Evolutionary conservation across 495 filamentous ascomycete genomes (phyloP).

Genomic region (Pyrenula massariospora): DNA sequence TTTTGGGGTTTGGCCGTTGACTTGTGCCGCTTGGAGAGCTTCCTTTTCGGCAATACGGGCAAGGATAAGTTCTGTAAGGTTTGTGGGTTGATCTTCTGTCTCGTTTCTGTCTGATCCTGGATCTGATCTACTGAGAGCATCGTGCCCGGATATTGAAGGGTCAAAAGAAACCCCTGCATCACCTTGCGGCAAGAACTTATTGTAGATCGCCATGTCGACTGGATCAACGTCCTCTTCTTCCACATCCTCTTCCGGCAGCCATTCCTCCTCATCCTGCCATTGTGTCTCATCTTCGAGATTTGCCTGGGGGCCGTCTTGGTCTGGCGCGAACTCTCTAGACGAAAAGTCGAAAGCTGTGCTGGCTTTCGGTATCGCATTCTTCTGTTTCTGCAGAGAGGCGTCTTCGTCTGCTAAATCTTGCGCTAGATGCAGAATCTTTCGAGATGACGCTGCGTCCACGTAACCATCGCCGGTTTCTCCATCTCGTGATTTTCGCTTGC

Average conservation of each 20-base stretch:
- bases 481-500: conserved; percentile 41
- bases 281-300: conserved; percentile 40
- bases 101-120: conserved; percentile 26
- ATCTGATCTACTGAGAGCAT: conserved; percentile 23
- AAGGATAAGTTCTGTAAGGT: conserved; percentile 83
- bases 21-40: conserved; percentile 40
- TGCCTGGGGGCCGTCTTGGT: conserved; percentile 26
- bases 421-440: conserved; percentile 79
- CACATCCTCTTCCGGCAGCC: conserved; percentile 46
- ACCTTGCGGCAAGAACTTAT: conserved; percentile 66
- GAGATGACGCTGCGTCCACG: conserved; percentile 75
- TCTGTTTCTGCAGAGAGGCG: conserved; percentile 29
- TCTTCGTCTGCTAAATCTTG: conserved; percentile 74
- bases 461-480: conserved; percentile 55
- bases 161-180: conserved; percentile 37
- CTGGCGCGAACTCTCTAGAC: conserved; percentile 28
- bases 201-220: conserved; percentile 80
- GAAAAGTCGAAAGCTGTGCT: conserved; percentile 59
- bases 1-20: conserved; percentile 19
- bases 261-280: conserved; percentile 51
- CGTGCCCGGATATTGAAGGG: conserved; percentile 27
- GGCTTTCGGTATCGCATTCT: conserved; percentile 18
- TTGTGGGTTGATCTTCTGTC: conserved; percentile 48
- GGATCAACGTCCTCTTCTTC: conserved; percentile 82
- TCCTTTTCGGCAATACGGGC: conserved; percentile 91